These are phyloP conservation scores for Sclerotinia glacialis DNA, from an alignment of 2,329 filamentous ascomycete genomes.

Conservation along the genomic window DNA sequence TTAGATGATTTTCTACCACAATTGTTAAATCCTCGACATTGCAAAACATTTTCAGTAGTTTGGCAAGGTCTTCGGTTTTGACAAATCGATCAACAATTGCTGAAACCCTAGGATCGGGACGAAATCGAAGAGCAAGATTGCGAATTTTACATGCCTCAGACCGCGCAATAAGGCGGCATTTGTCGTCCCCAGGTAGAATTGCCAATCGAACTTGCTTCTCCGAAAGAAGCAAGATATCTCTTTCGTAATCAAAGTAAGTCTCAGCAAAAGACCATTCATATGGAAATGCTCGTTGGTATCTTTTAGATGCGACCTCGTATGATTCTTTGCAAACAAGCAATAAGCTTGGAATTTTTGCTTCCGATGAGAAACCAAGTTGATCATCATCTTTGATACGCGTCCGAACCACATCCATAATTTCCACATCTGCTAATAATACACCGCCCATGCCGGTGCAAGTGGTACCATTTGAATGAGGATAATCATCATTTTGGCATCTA, in stretches of 20 bases:
- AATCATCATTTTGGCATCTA: not conserved
- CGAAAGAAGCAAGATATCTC: not conserved
- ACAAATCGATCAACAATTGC: not conserved
- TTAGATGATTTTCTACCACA: not conserved
- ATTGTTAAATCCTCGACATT: not conserved
- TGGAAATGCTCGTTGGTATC: conserved; percentile 1
- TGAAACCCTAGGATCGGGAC: not conserved
- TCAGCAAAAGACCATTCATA: not conserved
- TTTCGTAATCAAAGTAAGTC: conserved; percentile 9
- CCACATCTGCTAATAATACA: not conserved
- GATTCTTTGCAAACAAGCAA: conserved; percentile 3
- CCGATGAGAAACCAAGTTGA: not conserved
- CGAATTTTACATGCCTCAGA: not conserved
- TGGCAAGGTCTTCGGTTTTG: not conserved
- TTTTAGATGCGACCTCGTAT: not conserved
- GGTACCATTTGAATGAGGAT: not conserved
- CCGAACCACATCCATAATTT: not conserved
- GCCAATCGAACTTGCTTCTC: not conserved
- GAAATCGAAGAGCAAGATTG: not conserved
- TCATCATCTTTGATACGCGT: not conserved
- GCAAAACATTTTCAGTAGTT: not conserved
- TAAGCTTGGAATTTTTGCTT: not conserved
- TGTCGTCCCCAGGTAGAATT: no score
- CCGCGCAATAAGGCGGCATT: not conserved
- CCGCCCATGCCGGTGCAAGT: not conserved